Percentiles rank a stretch among this genome's conserved stretches.
phyloP scores from a whole-genome alignment of 2,329 filamentous ascomycete genomes.

The Cercospora berteroae region DNA sequence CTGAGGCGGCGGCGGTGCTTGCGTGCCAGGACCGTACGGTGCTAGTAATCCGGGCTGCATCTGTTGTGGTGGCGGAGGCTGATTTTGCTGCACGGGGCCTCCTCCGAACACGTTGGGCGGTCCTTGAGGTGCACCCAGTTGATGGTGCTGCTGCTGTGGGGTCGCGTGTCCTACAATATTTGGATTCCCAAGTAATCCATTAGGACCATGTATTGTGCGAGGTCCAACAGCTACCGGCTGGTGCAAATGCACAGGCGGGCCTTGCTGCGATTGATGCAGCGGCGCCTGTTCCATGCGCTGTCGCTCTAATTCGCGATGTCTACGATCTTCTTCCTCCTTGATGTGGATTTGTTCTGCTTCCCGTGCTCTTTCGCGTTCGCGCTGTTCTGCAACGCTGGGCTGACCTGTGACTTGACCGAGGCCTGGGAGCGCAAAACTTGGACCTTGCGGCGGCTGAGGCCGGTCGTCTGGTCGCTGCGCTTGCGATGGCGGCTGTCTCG shows the following conservation, averaged over 20 bases:
- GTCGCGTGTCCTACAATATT: constrained; percentile 43
- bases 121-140: constrained; percentile 59
- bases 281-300: constrained; percentile 67
- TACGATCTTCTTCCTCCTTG: constrained; percentile 61
- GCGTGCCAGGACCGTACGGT: constrained; percentile 42
- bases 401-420: constrained; percentile 47
- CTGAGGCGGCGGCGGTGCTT: constrained; percentile 30
- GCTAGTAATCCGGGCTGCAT: constrained; percentile 48
- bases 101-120: constrained; percentile 68
- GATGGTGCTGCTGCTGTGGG: constrained; percentile 44
- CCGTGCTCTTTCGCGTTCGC: constrained; percentile 50
- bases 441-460: constrained; percentile 38
- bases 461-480: constrained; percentile 31
- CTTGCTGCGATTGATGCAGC: constrained; percentile 81
- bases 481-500: constrained; percentile 37
- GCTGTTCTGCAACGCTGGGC: constrained; percentile 37
- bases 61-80: constrained; percentile 49
- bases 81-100: constrained; percentile 65
- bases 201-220: constrained; percentile 87
- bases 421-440: constrained; percentile 46
- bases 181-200: constrained; percentile 69
- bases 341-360: constrained; percentile 56
- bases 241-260: constrained; percentile 79
- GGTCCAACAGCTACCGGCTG: constrained; percentile 79
- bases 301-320: constrained; percentile 62